Conservation (phyloP, 2,329 filamentous ascomycete genomes). For the Fusarium chuoi region DNA sequence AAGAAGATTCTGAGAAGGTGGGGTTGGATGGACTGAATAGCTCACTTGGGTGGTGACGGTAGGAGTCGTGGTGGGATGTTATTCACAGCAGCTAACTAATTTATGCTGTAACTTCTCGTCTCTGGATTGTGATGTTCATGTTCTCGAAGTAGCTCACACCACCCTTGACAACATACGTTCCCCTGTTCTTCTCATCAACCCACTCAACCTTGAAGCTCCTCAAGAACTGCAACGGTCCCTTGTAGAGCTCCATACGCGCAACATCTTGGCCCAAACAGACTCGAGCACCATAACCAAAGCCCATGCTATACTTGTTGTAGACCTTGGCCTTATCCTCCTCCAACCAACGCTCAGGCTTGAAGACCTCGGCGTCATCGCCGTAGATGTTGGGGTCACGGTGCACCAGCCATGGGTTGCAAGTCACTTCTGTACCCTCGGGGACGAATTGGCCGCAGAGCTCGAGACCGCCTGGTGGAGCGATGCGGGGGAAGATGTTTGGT, state of each 20-base stretch:
- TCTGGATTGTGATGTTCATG: constrained; percentile 23
- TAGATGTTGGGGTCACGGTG: constrained; percentile 49
- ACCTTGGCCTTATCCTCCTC: constrained; percentile 40
- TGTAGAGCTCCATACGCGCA: constrained; percentile 54
- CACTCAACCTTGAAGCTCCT: constrained; percentile 26
- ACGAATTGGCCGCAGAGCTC: constrained; percentile 51
- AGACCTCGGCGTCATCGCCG: constrained; percentile 46
- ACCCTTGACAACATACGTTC: constrained; percentile 26
- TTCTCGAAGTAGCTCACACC: constrained; percentile 35
- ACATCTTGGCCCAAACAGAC: constrained; percentile 58
- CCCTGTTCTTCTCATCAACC: constrained; percentile 15
- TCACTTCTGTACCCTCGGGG: constrained; percentile 48
- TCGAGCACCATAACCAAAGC: constrained; percentile 54
- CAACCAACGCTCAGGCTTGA: constrained; percentile 57
- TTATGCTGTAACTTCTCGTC: background rate
- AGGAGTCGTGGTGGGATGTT: rapidly evolving
- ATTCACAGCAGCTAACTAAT: rapidly evolving
- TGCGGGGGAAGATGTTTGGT: constrained; percentile 60
- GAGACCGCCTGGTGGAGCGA: constrained; percentile 57
- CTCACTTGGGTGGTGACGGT: rapidly evolving
- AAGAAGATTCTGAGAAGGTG: no score
- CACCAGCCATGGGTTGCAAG: constrained; percentile 51
- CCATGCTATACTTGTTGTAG: constrained; percentile 46
- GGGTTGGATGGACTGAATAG: rapidly evolving
- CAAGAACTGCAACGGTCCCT: constrained; percentile 28